Percentiles rank a stretch among this genome's conserved stretches.
phyloP scores from a whole-genome alignment of 495 filamentous ascomycete species.

The Talaromyces wortmannii region DNA sequence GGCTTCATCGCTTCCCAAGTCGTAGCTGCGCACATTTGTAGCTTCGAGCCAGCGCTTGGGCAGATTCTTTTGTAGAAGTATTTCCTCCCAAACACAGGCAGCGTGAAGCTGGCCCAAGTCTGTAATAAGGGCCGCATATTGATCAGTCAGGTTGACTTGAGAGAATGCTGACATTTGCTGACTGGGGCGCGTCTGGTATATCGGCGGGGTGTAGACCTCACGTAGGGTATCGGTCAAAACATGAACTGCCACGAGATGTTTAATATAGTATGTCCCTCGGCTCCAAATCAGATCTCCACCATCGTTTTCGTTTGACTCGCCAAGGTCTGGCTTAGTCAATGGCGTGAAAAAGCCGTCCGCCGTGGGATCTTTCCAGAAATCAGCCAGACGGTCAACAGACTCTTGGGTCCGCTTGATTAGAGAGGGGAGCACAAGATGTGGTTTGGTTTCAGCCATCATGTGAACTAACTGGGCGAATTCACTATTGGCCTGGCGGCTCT shows the following conservation, averaged over 20 bases:
- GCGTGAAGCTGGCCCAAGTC: constrained; percentile 70
- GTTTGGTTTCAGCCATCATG: constrained; percentile 73
- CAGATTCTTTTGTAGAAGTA: constrained; percentile 58
- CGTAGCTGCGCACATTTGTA: constrained; percentile 44
- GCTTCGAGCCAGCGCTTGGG: constrained; percentile 62
- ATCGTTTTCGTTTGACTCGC: constrained; percentile 15
- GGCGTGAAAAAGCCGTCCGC: constrained; percentile 60
- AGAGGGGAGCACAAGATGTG: constrained; percentile 74
- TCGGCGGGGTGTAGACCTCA: constrained; percentile 59
- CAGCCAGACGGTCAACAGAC: constrained; percentile 58
- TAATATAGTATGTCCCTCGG: constrained; percentile 64
- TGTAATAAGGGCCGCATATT: constrained; percentile 60
- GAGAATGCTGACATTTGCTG: constrained; percentile 50
- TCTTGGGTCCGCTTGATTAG: constrained; percentile 65
- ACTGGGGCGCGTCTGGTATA: constrained; percentile 53
- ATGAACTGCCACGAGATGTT: constrained; percentile 69
- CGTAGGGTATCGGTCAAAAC: constrained; percentile 65
- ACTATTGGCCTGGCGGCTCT: constrained; percentile 54
- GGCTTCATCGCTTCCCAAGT: constrained; percentile 35
- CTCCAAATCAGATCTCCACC: constrained; percentile 14
- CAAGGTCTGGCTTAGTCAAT: constrained; percentile 34
- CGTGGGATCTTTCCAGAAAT: constrained; percentile 48
- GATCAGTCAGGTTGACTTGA: constrained; percentile 73
- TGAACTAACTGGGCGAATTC: constrained; percentile 69
- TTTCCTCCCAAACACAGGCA: constrained; percentile 77